Evolutionary conservation across 208 protist species (phyloP).

Genomic region (Trypanosoma congolense): DNA sequence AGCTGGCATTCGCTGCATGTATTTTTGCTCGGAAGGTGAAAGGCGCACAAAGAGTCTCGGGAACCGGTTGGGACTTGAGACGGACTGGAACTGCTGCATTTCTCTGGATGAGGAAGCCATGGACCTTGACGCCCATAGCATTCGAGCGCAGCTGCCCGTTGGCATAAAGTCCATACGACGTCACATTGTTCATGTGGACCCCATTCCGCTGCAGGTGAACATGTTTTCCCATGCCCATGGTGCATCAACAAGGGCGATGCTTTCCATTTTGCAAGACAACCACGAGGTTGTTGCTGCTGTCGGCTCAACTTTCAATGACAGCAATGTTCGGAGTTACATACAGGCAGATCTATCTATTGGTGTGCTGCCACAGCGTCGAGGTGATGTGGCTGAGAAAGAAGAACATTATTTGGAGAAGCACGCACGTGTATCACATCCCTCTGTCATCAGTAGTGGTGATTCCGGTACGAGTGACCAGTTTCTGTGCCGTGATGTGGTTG

Average conservation of each 20-base stretch:
- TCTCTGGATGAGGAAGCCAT: constrained; percentile 85
- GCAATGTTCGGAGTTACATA: constrained; percentile 88
- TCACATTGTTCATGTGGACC: constrained; percentile 91
- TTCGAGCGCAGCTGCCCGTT: constrained; percentile 90
- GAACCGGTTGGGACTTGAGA: constrained; percentile 87
- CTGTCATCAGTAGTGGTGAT: constrained; percentile 47
- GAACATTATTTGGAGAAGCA: constrained; percentile 28
- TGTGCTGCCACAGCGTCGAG: constrained; percentile 78
- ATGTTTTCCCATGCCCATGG: constrained; percentile 91
- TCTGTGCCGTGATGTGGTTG: constrained; percentile 79
- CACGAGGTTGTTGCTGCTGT: constrained; percentile 90
- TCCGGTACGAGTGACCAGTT: constrained; percentile 67
- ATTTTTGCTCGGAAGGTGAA: constrained; percentile 82
- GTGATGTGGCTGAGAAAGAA: constrained; percentile 71
- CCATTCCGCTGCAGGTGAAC: constrained; percentile 93
- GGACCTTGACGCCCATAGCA: constrained; percentile 73
- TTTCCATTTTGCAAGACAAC: constrained; percentile 92
- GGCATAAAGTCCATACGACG: constrained; percentile 91
- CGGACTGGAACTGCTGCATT: constrained; percentile 96
- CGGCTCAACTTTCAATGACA: constrained; percentile 88
- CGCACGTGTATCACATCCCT: constrained; percentile 63
- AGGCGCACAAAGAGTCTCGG: constrained; percentile 89
- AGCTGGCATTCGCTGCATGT: constrained; percentile 93
- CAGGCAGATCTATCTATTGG: constrained; percentile 89
- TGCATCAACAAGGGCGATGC: constrained; percentile 84